Conservation (phyloP, 2,329 filamentous ascomycete genomes). For the Leptosphaerulina australis region DNA sequence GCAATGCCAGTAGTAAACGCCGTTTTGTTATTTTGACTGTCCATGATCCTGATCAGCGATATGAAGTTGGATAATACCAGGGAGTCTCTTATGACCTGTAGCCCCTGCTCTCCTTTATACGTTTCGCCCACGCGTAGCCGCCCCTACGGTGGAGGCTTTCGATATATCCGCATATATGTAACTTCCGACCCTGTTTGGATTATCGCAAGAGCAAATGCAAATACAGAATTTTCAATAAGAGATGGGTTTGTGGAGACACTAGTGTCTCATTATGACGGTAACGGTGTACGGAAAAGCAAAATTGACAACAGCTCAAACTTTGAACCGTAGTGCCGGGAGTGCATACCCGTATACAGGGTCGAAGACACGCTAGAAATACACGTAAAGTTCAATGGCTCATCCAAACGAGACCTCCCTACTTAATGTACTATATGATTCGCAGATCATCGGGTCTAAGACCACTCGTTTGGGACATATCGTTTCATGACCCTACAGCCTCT, state of each 20-base stretch:
- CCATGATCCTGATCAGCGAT: conserved; percentile 5
- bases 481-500: conserved; percentile 3
- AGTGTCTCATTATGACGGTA: not conserved
- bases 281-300: conserved; percentile 9
- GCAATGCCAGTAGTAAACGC: conserved; percentile 1
- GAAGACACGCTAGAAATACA: not conserved
- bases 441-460: not conserved
- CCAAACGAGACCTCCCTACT: not conserved
- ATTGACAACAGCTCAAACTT: conserved; percentile 1
- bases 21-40: conserved; percentile 1
- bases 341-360: not conserved
- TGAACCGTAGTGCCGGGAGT: not conserved
- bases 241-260: conserved; percentile 1
- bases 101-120: not conserved
- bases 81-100: conserved; percentile 1
- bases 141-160: not conserved
- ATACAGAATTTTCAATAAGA: not conserved
- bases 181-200: not conserved
- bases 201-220: not conserved
- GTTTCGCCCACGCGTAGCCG: not conserved
- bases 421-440: not conserved
- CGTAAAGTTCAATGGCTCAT: not conserved
- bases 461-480: conserved; percentile 1
- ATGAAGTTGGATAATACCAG: conserved; percentile 3
- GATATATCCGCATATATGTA: conserved; percentile 4